Percentiles rank a stretch among this genome's conserved stretches.
Conservation (phyloP, 352 stramenopile genomes). For the Albugo laibachii region DNA sequence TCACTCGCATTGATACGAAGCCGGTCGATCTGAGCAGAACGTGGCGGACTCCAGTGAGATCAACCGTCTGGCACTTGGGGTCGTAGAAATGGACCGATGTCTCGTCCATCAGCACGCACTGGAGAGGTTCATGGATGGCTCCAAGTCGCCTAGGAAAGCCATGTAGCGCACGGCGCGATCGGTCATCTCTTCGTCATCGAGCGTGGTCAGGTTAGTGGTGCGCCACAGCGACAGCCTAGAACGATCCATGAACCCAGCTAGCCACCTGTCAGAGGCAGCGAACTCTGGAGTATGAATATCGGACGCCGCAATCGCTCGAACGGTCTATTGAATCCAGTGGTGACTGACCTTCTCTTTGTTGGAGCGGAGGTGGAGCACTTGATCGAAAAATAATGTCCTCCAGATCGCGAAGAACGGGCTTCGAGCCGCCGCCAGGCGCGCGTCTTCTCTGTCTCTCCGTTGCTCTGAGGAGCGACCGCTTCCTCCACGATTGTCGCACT, state of each 20-base stretch:
- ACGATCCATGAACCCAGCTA: slow-evolving; percentile 2
- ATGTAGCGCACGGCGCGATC: slow-evolving; percentile 4
- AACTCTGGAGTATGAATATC: too few species aligned
- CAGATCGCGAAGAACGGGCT: slow-evolving; percentile 3
- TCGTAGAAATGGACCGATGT: not conserved
- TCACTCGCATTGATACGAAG: not conserved
- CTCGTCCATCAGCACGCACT: not conserved
- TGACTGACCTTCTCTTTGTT: slow-evolving; percentile 3
- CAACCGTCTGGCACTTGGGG: not conserved
- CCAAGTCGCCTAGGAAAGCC: not conserved
- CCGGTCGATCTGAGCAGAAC: not conserved
- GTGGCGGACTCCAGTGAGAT: not conserved
- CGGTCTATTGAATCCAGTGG: slow-evolving; percentile 1
- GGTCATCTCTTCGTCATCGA: slow-evolving; percentile 3
- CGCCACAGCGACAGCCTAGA: slow-evolving; percentile 3
- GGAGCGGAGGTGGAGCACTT: not conserved
- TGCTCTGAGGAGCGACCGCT: slow-evolving; percentile 1
- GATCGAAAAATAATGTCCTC: slow-evolving; percentile 6
- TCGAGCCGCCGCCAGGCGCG: slow-evolving; percentile 1
- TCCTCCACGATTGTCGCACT: slow-evolving; percentile 7
- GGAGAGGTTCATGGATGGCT: not conserved
- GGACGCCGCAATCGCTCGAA: not conserved
- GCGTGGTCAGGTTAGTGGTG: slow-evolving; percentile 8
- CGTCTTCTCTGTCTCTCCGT: not conserved
- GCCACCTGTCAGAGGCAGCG: slow-evolving; percentile 2